Base-by-base conservation (phyloP, 306 rosid species). In the Hippophae tibetana region DNA sequence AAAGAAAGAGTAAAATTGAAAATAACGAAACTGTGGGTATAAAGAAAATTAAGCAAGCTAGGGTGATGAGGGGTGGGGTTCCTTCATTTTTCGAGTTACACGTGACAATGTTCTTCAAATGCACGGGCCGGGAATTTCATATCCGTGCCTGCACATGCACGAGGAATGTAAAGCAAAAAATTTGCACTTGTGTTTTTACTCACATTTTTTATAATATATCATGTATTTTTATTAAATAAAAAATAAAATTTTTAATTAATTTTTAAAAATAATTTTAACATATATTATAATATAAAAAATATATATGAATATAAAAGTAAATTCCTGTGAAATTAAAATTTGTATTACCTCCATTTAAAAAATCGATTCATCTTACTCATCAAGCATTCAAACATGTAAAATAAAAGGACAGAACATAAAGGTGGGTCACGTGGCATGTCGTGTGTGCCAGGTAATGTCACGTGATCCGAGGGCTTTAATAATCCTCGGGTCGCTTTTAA, bases 381-480 rank as follows among this genome's bases (percentile, higher is more conserved):
- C 4, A 59, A 79, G 77, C 77, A 61, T 61, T 43, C 13, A 58
- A 44, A 71, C n/a, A 38, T 56, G 58, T 49, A 68, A 54, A 61
- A 63, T 67, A 73, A 50, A 10, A 26, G 72, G 69, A 70, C 73
- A 52, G 41, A n/a, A 40, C 31, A 65, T 65, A 43, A 45, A 25
- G 13, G 51, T 61, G 43, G 54, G 89, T 74, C 89, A 87, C 86
- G 82, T 83, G 89, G 70, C 87, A 3, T 85, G 92, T 85, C 86
- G 69, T 78, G 59, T 72, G 71, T 59, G 51, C 31, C 58, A 74
- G 79, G 85, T 71, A 81, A 76, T 72, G 13, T 76, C 96, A 90
- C 87, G 96, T 90, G 98, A 77, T 69, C 65, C 67, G 69, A 63
- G 70, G 72, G 44, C 63, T 63, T 74, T 63, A 57, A 74, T 43